Base-by-base conservation (phyloP, 2,329 filamentous ascomycete genomes). In the Pseudopyrenochaeta lycopersici region DNA sequence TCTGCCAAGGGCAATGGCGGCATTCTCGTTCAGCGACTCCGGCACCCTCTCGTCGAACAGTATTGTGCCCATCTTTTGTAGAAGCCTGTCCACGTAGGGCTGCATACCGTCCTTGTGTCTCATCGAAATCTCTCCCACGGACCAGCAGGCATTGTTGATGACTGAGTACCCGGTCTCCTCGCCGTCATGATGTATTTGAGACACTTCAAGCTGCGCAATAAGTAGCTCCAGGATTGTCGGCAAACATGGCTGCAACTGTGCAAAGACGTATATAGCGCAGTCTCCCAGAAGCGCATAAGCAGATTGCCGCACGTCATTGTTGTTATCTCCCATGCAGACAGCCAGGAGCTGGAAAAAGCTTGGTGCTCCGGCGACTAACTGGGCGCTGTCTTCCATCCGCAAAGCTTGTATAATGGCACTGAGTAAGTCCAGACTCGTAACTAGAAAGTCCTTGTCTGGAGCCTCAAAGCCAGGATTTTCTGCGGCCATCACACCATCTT, bases 141-240 rank as follows among this genome's bases (percentile, higher is more conserved):
- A 96, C 95, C 95, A 99, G 79, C 94, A 98, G 18, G 95, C 94
- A 72, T 99, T 99, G 83, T 98, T 99, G 54, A 98, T 88, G 27
- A 98, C 93, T 55, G 92, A 92, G 74, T 97, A 97, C 12, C 88
- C 89, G 15, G 86, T 90, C 60, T 96, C 91, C 41, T 92, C 87
- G 56, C 92, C 90, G 64, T 96, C 91, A 56, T 93, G 85, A 49
- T 83, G 83, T 56, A 92, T 89, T 62, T 78, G 70, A 12, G 64
- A 68, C 32, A 97, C 81, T 62, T 98, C 93, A 23, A 99, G 85
- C 73, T 98, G 93, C 66, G 88, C 86, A 60, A 97, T 85, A n/a
- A 97, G 80, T 43, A 94, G 87, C 0, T 91, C 90, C 71, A 98
- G 80, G 49, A 98, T 83, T 11, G 82, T 85, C 1, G 85, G 83